These are phyloP conservation scores for Fraxinus platypoda DNA, from an alignment of 305 asterid species.

Conservation along the genomic window DNA sequence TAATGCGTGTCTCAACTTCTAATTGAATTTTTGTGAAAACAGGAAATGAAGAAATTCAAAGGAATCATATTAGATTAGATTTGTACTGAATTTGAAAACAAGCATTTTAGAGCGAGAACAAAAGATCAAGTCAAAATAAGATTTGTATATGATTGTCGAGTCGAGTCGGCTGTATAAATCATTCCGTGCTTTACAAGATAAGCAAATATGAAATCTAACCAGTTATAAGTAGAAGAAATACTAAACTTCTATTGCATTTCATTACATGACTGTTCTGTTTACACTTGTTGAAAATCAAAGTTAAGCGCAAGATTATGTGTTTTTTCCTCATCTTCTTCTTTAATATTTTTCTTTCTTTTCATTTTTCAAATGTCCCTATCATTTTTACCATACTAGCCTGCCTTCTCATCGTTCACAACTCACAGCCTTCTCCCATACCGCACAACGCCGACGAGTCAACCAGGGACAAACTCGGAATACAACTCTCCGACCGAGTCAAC, in stretches of 20 bases:
- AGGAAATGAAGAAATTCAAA: background rate
- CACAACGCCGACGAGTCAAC: constrained; percentile 41
- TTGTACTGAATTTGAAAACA: background rate
- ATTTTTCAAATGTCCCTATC: background rate
- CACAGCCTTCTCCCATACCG: constrained; percentile 33
- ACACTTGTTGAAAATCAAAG: constrained; percentile 23
- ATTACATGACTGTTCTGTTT: constrained; percentile 22
- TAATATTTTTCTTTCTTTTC: background rate
- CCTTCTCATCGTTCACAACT: background rate
- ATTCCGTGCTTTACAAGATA: background rate
- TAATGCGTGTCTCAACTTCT: background rate
- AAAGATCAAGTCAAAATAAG: background rate
- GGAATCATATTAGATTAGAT: background rate
- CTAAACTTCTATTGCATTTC: constrained; percentile 3
- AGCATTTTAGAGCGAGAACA: background rate
- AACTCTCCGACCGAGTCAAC: constrained; percentile 64
- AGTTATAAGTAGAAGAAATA: background rate
- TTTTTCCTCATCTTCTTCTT: background rate
- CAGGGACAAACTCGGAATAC: constrained; percentile 59
- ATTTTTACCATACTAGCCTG: constrained; percentile 23
- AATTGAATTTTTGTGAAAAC: background rate
- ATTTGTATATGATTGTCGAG: background rate
- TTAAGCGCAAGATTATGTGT: constrained; percentile 24
- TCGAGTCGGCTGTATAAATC: background rate
- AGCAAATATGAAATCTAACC: background rate